Evolutionary conservation across 768 basidiomycete genomes (phyloP).

Genomic region (Cystobasidium ongulense): DNA sequence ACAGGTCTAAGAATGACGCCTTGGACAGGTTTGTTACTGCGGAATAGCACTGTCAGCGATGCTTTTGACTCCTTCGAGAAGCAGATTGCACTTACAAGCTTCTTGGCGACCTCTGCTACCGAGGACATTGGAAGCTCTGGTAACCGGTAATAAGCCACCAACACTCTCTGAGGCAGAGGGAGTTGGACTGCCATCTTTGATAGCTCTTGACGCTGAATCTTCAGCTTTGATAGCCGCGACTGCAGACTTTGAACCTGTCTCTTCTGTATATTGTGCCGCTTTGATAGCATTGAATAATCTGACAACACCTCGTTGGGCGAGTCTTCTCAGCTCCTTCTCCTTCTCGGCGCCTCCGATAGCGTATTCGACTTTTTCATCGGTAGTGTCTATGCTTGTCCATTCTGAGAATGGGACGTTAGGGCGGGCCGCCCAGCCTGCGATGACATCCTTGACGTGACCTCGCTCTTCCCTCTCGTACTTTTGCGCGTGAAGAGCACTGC

Average conservation of each 20-base stretch:
- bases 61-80: no score
- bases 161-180: background rate
- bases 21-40: slow-evolving; percentile 42
- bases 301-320: slow-evolving; percentile 43
- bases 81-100: slow-evolving; percentile 34
- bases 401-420: slow-evolving; percentile 38
- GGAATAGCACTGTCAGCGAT: background rate
- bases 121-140: slow-evolving; percentile 38
- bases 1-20: slow-evolving; percentile 42
- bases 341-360: slow-evolving; percentile 38
- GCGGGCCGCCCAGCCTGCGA: slow-evolving; percentile 40
- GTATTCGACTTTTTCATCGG: slow-evolving; percentile 18
- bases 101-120: slow-evolving; percentile 40
- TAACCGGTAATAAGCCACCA: slow-evolving; percentile 32
- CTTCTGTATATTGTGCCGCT: slow-evolving; percentile 37
- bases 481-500: slow-evolving; percentile 36
- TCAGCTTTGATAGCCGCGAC: slow-evolving; percentile 36
- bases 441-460: slow-evolving; percentile 42
- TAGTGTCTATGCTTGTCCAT: slow-evolving; percentile 32
- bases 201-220: slow-evolving; percentile 35
- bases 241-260: slow-evolving; percentile 32
- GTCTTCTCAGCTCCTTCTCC: slow-evolving; percentile 41
- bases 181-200: slow-evolving; percentile 36
- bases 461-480: slow-evolving; percentile 38
- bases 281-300: slow-evolving; percentile 42